Base-by-base conservation (phyloP, 768 basidiomycete genomes). In the Fomitopsis serialis region DNA sequence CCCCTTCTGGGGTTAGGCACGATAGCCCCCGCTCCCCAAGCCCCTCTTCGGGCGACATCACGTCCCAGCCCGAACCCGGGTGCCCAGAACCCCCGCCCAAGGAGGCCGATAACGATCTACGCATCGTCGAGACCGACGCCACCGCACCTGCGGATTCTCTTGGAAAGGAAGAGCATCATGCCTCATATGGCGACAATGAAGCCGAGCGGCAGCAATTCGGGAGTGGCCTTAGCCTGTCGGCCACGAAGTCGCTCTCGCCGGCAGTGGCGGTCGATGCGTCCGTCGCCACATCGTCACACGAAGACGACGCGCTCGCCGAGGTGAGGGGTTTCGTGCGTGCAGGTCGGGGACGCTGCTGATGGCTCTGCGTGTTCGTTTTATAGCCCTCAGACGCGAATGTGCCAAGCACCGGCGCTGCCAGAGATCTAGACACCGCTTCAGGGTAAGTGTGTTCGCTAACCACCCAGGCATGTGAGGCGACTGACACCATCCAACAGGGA, bases 21-120 rank as follows among this genome's bases (percentile, higher is more conserved):
- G 12, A 21, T 45, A 5, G 17, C 42, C 42, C 15, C 42, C 42
- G 22, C 8, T 23, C 44, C 21, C 21, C 25, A 21, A 23, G 27
- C 27, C 37, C 48, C 48, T 11, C 48, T 50, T 27, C 43, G n/a
- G 42, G 37, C 37, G 8, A n/a, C 12, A 24, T n/a, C 24, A 24
- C n/a, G 29, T 5, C 29, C 6, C 29, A 32, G 29, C 11, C 29
- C 29, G 29, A 6, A 11, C 11, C 29, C 29, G 29, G 5, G 11
- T 32, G 29, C 29, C 29, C 29, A 32, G 29, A 32, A 11, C 29
- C 11, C 11, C 35, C 48, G 4, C 25, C 36, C 8, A 23, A 40
- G 29, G 22, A 21, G 24, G 35, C 35, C 48, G 48, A 49, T 49
- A 36, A 40, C 48, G 48, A 49, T 40, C 48, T 27, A 22, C 19